These are phyloP conservation scores for Boletus sensibilis DNA, from an alignment of 768 basidiomycete species.

Conservation along the genomic window DNA sequence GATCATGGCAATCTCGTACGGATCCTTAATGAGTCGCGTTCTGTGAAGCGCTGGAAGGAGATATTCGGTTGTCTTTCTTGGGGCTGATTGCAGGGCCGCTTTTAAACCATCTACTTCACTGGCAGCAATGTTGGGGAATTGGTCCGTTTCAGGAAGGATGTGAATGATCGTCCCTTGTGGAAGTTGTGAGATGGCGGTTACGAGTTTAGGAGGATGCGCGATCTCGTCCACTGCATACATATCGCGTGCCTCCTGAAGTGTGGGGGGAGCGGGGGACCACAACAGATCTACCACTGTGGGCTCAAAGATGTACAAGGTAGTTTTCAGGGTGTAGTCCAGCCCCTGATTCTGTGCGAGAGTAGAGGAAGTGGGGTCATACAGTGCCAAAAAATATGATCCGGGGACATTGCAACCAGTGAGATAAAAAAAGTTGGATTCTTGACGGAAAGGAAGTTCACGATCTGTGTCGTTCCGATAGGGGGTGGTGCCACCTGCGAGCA, in stretches of 20 bases:
- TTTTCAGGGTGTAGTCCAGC: constrained; percentile 37
- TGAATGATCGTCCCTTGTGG: constrained; percentile 61
- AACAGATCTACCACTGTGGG: constrained; percentile 70
- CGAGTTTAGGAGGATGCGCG: constrained; percentile 47
- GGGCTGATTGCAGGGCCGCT: not conserved
- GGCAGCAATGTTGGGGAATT: constrained; percentile 19
- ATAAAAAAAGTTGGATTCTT: constrained; percentile 89
- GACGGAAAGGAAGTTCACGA: constrained; percentile 69
- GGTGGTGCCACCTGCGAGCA: constrained; percentile 64
- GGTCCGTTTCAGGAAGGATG: constrained; percentile 47
- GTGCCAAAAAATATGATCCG: constrained; percentile 61
- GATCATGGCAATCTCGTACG: constrained; percentile 71
- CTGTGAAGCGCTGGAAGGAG: constrained; percentile 78
- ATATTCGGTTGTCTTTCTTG: constrained; percentile 36
- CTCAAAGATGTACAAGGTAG: constrained; percentile 78
- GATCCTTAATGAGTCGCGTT: constrained; percentile 77
- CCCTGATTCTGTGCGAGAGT: constrained; percentile 34
- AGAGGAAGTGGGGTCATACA: constrained; percentile 43
- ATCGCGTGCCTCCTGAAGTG: constrained; percentile 52
- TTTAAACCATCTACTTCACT: constrained; percentile 9
- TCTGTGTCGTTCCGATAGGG: constrained; percentile 81
- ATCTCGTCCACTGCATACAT: constrained; percentile 63
- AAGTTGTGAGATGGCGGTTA: constrained; percentile 44
- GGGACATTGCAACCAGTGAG: constrained; percentile 79
- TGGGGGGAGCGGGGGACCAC: constrained; percentile 87